Percentiles rank a stretch among this genome's conserved stretches.
These are phyloP conservation scores for Hypoxylon sp. DNA, from an alignment of 2,329 filamentous ascomycete genomes.

Conservation along the genomic window DNA sequence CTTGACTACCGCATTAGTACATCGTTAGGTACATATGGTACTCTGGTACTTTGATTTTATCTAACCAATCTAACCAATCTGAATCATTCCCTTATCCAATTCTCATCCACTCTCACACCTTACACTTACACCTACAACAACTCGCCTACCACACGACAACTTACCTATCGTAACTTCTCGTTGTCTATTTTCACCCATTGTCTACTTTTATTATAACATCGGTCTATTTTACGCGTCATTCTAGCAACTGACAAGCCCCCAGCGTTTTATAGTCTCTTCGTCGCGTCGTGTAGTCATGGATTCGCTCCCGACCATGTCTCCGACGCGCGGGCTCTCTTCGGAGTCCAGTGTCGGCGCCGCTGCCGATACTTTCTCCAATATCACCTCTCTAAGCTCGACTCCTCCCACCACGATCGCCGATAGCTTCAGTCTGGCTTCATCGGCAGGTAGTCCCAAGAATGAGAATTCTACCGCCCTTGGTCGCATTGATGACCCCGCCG, in stretches of 20 bases:
- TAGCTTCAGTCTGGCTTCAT: slow-evolving; percentile 64
- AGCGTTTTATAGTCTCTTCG: slow-evolving; percentile 25
- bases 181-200: slow-evolving; percentile 34
- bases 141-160: slow-evolving; percentile 1
- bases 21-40: slow-evolving; percentile 4
- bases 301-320: slow-evolving; percentile 37
- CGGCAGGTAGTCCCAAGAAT: slow-evolving; percentile 67
- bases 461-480: slow-evolving; percentile 65
- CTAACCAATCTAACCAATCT: no score
- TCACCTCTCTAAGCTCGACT: slow-evolving; percentile 68
- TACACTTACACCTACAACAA: slow-evolving; percentile 26
- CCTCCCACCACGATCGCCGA: slow-evolving; percentile 74
- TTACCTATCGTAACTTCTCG: slow-evolving; percentile 1
- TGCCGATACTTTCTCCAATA: slow-evolving; percentile 56
- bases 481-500: slow-evolving; percentile 48
- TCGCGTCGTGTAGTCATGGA: slow-evolving; percentile 39
- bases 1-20: slow-evolving; percentile 4
- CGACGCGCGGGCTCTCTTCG: slow-evolving; percentile 44
- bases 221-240: slow-evolving; percentile 42
- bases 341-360: slow-evolving; percentile 44
- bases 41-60: no score
- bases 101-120: not conserved
- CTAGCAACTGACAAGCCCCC: no score
- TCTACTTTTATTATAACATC: no score
- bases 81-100: no score